A percentile compares a stretch with the other conserved stretches of the same genome.
Evolutionary conservation across 2,329 filamentous ascomycete species (phyloP).

Genomic region (Colletotrichum nymphaeae): DNA sequence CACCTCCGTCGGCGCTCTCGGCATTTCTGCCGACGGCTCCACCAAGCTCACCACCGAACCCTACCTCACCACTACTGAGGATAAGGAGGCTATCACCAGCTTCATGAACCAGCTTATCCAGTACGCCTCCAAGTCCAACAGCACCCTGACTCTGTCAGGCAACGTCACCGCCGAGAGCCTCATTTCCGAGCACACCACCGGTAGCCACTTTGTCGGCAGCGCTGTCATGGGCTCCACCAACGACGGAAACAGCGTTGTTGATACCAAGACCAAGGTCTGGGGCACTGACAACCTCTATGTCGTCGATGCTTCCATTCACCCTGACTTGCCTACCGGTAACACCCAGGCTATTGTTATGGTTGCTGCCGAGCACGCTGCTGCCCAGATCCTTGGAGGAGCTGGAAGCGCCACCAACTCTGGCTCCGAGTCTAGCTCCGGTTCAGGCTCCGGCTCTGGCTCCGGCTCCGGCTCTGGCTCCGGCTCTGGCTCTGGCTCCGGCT

Average conservation of each 20-base stretch:
- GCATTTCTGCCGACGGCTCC: conserved; percentile 51
- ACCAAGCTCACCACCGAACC: conserved; percentile 55
- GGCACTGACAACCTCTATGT: conserved; percentile 72
- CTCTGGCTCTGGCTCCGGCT: background rate
- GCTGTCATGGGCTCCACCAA: conserved; percentile 61
- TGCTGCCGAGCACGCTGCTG: conserved; percentile 34
- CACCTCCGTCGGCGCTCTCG: conserved; percentile 58
- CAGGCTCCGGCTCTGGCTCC: conserved; percentile 38
- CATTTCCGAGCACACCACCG: conserved; percentile 39
- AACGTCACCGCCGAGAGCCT: conserved; percentile 41
- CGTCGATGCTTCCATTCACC: conserved; percentile 72
- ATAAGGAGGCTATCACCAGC: conserved; percentile 42
- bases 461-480: conserved; percentile 31
- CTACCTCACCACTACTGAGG: conserved; percentile 44
- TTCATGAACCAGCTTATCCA: conserved; percentile 43
- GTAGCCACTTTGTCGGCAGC: conserved; percentile 51
- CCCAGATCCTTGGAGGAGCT: conserved; percentile 28
- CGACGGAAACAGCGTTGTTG: conserved; percentile 63
- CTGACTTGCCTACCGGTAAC: conserved; percentile 49
- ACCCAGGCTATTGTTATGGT: conserved; percentile 38
- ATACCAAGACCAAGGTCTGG: conserved; percentile 67
- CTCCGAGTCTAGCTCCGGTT: conserved; percentile 39
- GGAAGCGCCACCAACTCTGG: conserved; percentile 36
- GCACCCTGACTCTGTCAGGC: conserved; percentile 37
- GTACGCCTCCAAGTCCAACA: conserved; percentile 40